A percentile compares a stretch with the other conserved stretches of the same genome.
Evolutionary conservation across 192 early-diverging fungal species (phyloP).

Genomic region (Obelidium mucronatum): DNA sequence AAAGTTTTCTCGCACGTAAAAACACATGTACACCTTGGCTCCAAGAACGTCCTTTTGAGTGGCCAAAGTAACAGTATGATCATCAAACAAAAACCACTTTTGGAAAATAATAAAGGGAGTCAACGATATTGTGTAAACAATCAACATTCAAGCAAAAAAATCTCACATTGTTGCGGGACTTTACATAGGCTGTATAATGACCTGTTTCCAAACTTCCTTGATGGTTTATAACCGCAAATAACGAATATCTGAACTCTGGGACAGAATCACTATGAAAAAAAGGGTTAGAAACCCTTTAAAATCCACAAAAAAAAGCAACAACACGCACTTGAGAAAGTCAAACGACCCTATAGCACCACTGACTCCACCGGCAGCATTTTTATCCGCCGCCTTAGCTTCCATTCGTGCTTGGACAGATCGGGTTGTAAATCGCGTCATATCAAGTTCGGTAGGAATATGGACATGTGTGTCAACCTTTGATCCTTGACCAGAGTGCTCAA

Average conservation of each 20-base stretch:
- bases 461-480: conserved; percentile 92
- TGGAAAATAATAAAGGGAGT: neutral
- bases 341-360: conserved; percentile 27
- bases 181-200: conserved; percentile 90
- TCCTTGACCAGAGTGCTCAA: conserved; percentile 73
- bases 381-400: conserved; percentile 6
- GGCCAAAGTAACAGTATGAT: conserved; percentile 76
- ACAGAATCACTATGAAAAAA: conserved; percentile 45
- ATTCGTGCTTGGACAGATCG: conserved; percentile 51
- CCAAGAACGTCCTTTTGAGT: conserved; percentile 78
- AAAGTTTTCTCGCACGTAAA: conserved; percentile 66
- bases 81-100: conserved; percentile 92
- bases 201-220: conserved; percentile 92
- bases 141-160: neutral
- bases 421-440: conserved; percentile 92
- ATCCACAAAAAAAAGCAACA: conserved; percentile 7
- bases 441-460: conserved; percentile 80
- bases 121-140: neutral
- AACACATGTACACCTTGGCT: conserved; percentile 86
- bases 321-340: conserved; percentile 31
- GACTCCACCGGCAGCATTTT: conserved; percentile 25
- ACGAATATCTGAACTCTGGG: conserved; percentile 78
- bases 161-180: conserved; percentile 73
- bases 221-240: conserved; percentile 95
- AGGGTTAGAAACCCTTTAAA: neutral